Evolutionary conservation across 129 eudicot genomes (phyloP).

Genomic region (Heracleum sosnowskyi): DNA sequence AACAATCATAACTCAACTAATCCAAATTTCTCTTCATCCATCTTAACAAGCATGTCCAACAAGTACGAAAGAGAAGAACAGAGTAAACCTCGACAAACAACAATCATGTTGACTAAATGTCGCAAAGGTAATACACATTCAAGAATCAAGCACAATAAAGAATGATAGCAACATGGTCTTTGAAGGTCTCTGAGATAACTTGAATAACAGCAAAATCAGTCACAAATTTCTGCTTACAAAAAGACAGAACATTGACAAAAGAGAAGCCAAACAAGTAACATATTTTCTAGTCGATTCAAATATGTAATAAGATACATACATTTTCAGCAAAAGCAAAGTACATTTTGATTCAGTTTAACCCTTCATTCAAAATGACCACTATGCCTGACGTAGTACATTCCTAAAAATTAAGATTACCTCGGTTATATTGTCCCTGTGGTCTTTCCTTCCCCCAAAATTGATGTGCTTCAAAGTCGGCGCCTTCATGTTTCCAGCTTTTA

Average conservation of each 20-base stretch:
- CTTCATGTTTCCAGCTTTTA: constrained; percentile 35
- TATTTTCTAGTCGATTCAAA: neutral
- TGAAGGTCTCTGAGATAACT: neutral
- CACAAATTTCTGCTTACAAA: neutral
- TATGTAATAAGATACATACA: neutral
- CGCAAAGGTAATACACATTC: neutral
- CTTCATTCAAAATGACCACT: constrained; percentile 1
- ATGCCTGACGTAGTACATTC: neutral
- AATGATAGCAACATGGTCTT: neutral
- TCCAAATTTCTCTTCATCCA: neutral
- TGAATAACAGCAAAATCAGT: neutral
- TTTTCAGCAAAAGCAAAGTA: neutral
- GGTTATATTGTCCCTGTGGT: neutral
- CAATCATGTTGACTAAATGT: neutral
- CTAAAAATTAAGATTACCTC: constrained; percentile 15
- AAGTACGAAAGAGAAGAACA: neutral
- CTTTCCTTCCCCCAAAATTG: constrained; percentile 21
- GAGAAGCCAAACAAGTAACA: neutral
- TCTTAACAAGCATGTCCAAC: neutral
- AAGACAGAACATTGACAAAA: neutral
- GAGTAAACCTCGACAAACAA: neutral
- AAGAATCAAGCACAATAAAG: neutral
- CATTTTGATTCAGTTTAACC: neutral
- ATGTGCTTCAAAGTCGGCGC: constrained; percentile 20
- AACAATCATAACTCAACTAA: neutral